Evolutionary conservation across 2,329 filamentous ascomycete species (phyloP).

Genomic region (Onygenales sp.): DNA sequence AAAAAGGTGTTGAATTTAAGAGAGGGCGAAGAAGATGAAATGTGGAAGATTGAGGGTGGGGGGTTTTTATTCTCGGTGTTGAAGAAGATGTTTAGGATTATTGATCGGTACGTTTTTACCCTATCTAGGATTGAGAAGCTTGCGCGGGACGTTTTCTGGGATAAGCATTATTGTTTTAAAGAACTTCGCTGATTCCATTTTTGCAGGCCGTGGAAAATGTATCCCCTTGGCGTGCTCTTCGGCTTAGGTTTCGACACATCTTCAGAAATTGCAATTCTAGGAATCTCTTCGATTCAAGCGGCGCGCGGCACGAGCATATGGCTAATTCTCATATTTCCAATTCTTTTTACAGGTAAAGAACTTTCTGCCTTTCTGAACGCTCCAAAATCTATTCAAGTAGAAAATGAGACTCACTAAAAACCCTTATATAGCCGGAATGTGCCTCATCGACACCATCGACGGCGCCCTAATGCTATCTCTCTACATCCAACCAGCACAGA

Average conservation of each 20-base stretch:
- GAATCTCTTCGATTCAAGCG: constrained; percentile 80
- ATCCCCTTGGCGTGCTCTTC: constrained; percentile 77
- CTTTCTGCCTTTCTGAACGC: background rate
- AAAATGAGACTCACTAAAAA: background rate
- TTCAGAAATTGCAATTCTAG: constrained; percentile 83
- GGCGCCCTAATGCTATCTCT: constrained; percentile 92
- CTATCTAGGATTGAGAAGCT: background rate
- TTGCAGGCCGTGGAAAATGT: constrained; percentile 74
- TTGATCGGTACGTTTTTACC: constrained; percentile 37
- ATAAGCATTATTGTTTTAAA: no score
- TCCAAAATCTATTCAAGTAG: background rate
- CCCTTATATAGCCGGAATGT: constrained; percentile 67
- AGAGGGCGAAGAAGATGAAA: constrained; percentile 38
- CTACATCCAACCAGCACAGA: constrained; percentile 54
- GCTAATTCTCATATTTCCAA: constrained; percentile 85
- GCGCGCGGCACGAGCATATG: constrained; percentile 81
- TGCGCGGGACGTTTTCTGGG: no score
- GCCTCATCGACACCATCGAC: constrained; percentile 82
- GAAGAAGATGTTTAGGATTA: constrained; percentile 64
- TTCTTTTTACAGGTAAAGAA: constrained; percentile 66
- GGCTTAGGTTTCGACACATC: constrained; percentile 93
- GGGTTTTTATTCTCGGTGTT: constrained; percentile 66
- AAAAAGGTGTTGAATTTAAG: constrained; percentile 46
- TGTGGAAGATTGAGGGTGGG: constrained; percentile 63
- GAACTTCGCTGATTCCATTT: background rate